These are phyloP conservation scores for Drechslerella coelobrocha DNA, from an alignment of 2,329 filamentous ascomycete genomes.

Conservation along the genomic window DNA sequence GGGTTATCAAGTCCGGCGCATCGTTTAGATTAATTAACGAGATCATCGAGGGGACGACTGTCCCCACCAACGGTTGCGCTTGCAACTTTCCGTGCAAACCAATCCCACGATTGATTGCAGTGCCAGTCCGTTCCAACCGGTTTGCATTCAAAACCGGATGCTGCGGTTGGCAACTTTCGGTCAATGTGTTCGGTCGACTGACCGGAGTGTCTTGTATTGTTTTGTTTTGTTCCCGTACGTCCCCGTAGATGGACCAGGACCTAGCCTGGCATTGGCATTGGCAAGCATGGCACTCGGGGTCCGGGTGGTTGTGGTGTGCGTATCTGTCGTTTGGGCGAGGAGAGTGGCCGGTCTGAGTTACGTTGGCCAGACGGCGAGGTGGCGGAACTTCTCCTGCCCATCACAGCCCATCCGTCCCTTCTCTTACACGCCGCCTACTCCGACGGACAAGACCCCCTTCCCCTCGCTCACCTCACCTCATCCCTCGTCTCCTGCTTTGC, in stretches of 20 bases:
- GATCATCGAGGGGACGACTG: neutral
- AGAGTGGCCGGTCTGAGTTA: slow-evolving; percentile 23
- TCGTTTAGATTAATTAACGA: neutral
- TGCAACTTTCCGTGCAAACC: neutral
- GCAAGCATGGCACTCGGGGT: neutral
- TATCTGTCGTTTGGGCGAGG: neutral
- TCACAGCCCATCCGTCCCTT: slow-evolving; percentile 7
- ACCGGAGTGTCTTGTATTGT: neutral
- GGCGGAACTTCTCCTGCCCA: slow-evolving; percentile 18
- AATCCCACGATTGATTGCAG: neutral
- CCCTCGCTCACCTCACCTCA: too few species aligned
- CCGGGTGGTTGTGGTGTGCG: neutral
- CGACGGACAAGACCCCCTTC: too few species aligned
- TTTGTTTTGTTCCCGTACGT: slow-evolving; percentile 1
- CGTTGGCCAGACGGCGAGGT: slow-evolving; percentile 49
- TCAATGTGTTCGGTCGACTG: neutral
- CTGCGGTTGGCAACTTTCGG: neutral
- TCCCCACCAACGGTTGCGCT: neutral
- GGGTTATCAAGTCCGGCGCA: neutral
- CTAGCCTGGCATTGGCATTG: too few species aligned
- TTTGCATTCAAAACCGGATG: neutral
- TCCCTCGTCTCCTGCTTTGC: neutral
- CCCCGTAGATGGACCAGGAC: slow-evolving; percentile 2
- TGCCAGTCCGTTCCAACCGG: neutral
- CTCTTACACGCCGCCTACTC: slow-evolving; percentile 1